Evolutionary conservation across 2,329 filamentous ascomycete species (phyloP).

Genomic region (Aspergillus nomiae): DNA sequence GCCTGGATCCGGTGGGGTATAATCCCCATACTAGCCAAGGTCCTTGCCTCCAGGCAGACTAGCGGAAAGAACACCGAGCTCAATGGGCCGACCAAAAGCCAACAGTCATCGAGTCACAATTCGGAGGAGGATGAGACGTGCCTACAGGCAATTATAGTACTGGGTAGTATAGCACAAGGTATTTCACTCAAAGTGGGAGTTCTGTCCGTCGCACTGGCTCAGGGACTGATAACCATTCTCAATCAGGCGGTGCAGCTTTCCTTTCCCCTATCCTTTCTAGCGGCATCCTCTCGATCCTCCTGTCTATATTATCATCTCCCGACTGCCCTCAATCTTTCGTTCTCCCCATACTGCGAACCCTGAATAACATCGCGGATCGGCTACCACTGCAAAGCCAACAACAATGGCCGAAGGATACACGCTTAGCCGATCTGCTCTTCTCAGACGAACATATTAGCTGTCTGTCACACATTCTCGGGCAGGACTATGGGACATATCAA

Average conservation of each 20-base stretch:
- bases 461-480: constrained; percentile 66
- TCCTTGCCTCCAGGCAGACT: constrained; percentile 48
- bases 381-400: constrained; percentile 57
- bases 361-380: constrained; percentile 72
- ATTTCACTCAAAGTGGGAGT: constrained; percentile 20
- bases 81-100: constrained; percentile 27
- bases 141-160: constrained; percentile 79
- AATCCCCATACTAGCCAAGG: constrained; percentile 54
- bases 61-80: constrained; percentile 36
- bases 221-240: constrained; percentile 20
- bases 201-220: background rate
- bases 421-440: constrained; percentile 68
- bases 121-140: constrained; percentile 68
- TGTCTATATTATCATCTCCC: constrained; percentile 68
- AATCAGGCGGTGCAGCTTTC: constrained; percentile 75
- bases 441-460: constrained; percentile 61
- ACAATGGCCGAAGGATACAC: constrained; percentile 51
- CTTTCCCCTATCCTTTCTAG: constrained; percentile 72
- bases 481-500: constrained; percentile 54
- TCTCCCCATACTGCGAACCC: constrained; percentile 70
- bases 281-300: constrained; percentile 67
- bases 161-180: constrained; percentile 85
- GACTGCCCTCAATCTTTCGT: constrained; percentile 68
- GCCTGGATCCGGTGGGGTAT: constrained; percentile 71
- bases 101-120: constrained; percentile 40